Percentiles rank a stretch among this genome's conserved stretches.
These are phyloP conservation scores for Butyriboletus loyo DNA, from an alignment of 768 basidiomycete species.

Conservation along the genomic window DNA sequence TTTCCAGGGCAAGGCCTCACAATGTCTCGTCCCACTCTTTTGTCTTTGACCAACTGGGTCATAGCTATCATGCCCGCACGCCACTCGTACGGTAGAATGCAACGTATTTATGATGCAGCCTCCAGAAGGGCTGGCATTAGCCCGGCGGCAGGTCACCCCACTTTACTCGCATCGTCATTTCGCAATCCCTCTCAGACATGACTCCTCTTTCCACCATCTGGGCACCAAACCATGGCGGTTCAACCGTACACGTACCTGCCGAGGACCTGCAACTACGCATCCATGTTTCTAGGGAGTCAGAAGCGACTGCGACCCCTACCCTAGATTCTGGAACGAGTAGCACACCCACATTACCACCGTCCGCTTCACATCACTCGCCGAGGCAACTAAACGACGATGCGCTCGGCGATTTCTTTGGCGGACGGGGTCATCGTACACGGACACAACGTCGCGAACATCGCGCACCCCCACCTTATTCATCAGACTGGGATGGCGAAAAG, in stretches of 20 bases:
- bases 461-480: constrained; percentile 44
- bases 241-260: constrained; percentile 8
- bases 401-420: constrained; percentile 32
- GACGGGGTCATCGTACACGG: constrained; percentile 24
- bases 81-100: constrained; percentile 9
- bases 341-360: constrained; percentile 20
- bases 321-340: constrained; percentile 13
- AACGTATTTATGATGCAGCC: constrained; percentile 25
- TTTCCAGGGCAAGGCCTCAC: background rate
- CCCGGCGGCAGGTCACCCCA: constrained; percentile 13
- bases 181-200: constrained; percentile 8
- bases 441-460: constrained; percentile 19
- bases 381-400: constrained; percentile 30
- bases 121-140: background rate
- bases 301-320: constrained; percentile 13
- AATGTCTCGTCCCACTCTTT: constrained; percentile 16
- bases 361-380: constrained; percentile 20
- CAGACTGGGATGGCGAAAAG: constrained; percentile 37
- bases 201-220: constrained; percentile 11
- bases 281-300: constrained; percentile 26
- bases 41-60: constrained; percentile 29
- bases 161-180: background rate
- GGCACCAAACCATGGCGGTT: background rate
- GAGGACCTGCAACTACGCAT: constrained; percentile 20
- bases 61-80: constrained; percentile 3